Evolutionary conservation across 805 yeast genomes (phyloP), one percentile per base, ranked within the genome.

Genomic region (Metschnikowia gelsemii): DNA sequence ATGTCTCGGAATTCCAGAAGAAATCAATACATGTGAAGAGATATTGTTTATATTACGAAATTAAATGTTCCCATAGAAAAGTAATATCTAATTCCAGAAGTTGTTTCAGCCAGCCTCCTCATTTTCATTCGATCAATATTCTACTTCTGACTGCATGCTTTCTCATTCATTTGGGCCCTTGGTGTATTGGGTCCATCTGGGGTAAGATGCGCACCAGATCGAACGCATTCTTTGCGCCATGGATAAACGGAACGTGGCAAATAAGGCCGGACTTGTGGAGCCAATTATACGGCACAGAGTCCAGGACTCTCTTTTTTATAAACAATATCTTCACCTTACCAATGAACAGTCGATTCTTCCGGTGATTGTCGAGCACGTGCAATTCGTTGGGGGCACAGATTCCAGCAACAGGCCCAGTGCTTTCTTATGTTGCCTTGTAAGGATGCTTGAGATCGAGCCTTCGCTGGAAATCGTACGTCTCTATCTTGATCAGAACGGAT

Each of bases 381-480:
- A 70, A 8, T 68, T 68, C 36, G 60, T 87, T 4, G 91, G 87
- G 0, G 82, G 85, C 0, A 63, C 75, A n/a, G 76, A 75, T 37
- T 64, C 71, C 12, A 66, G 64, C 17, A 79, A 79, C 23, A 62
- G 78, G 46, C 93, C 95, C 0, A 69, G 84, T 13, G 82, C 81
- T 11, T 88, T 87, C 52, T 57, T 87, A n/a, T 82, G 95, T 55
- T 70, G 95, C 32, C 60, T 88, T 24, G 78, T 87, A 55, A 80
- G 91, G 49, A 58, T 91, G 43, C 68, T 90, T 4, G 95, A 91
- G 59, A 61, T 93, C 13, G 79, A 79, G 47, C 97, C 97, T 0
- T 53, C 72, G 1, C 54, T 56, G 8, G 85, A 79, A 4, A 77
- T 87, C 4, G 56, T 86, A 2, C 56, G 65, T 13, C 73, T 79